Conservation (phyloP, 2,329 filamentous ascomycete species). For the Aspergillus hiratsukae region DNA sequence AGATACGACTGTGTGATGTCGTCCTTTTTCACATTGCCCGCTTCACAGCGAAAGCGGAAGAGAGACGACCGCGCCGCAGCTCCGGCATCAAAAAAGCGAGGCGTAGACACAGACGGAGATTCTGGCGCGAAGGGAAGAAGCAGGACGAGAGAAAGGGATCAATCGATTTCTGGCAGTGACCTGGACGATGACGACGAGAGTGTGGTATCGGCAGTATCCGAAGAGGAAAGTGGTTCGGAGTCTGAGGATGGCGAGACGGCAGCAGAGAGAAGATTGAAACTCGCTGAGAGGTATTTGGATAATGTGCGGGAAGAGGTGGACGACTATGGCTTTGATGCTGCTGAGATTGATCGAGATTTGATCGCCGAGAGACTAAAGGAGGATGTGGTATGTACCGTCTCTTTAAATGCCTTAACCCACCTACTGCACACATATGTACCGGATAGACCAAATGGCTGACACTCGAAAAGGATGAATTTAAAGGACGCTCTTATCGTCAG, state of each 20-base stretch:
- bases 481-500: conserved; percentile 81
- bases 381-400: conserved; percentile 59
- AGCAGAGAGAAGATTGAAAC: conserved; percentile 75
- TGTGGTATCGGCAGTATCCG: conserved; percentile 45
- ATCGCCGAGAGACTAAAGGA: conserved; percentile 87
- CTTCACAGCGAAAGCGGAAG: conserved; percentile 87
- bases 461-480: conserved; percentile 64
- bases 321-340: conserved; percentile 84
- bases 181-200: conserved; percentile 60
- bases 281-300: conserved; percentile 89
- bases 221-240: conserved; percentile 58
- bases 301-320: conserved; percentile 82
- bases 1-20: conserved; percentile 57
- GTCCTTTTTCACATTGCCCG: conserved; percentile 90
- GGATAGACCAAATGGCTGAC: conserved; percentile 10
- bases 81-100: conserved; percentile 44
- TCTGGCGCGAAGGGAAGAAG: conserved; percentile 36
- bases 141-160: conserved; percentile 54
- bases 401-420: not conserved
- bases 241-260: conserved; percentile 76
- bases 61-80: conserved; percentile 49
- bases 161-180: conserved; percentile 85
- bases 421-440: not conserved
- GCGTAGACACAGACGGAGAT: conserved; percentile 32
- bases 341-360: conserved; percentile 85